Base-by-base conservation (phyloP, 164 flowering plant species). In the Aristolochia fimbriata region DNA sequence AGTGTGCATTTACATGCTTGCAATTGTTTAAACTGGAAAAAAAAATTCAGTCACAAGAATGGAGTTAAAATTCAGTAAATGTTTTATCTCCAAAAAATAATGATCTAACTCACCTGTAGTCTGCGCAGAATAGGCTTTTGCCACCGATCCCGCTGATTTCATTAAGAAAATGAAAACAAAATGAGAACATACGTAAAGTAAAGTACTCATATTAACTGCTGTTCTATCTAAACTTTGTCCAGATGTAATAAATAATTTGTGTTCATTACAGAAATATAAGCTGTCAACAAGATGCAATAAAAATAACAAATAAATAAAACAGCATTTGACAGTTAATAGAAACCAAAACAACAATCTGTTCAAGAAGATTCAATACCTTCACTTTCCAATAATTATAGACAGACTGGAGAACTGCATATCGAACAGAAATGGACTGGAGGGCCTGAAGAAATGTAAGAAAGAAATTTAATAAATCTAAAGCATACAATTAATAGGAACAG, bases 61-160 rank as follows among this genome's bases (percentile, higher is more conserved):
- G 43, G 1, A 37, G 12, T 37, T 37, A 37, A 37, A 10, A 37
- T 37, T 37, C 43, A 37, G 43, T 37, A 7, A 37, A 37, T 37
- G 43, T 37, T 37, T 10, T 37, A 37, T 37, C 43, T 37, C 12
- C 12, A 37, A 6, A 37, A 37, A 37, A 37, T 37, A 37, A 3
- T 6, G 43, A 37, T 10, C 23, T 4, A 22, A 69, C 80, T 62
- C 61, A 92, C 98, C 96, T 92, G 98, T 74, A 93, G 76, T 15
- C 91, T 85, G 51, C 99, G 95, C 51, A 94, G 75, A 63, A 91
- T 63, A 67, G 99, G 99, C 73, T 91, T 94, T 71, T 88, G 96
- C 97, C 97, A 94, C 67, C 80, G 74, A 62, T 88, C 93, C 50
- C 99, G 84, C 99, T 93, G 94, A 45, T 4, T 58, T 55, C 43